A percentile compares a stretch with the other conserved stretches of the same genome.
Conservation (phyloP, 768 basidiomycete species). For the Phlebiopsis gigantea region DNA sequence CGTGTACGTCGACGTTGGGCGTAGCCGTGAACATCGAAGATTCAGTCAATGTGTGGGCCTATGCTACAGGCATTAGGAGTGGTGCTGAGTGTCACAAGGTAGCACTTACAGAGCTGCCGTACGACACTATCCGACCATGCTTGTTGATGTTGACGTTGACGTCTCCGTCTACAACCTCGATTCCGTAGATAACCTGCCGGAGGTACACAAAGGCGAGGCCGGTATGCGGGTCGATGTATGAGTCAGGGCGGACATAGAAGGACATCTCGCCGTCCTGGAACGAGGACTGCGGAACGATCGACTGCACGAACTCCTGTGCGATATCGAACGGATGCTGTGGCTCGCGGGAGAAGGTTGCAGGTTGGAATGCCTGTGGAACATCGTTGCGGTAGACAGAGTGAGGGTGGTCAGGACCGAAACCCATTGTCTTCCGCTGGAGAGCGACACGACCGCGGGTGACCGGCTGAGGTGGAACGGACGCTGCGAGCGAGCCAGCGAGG, state of each 20-base stretch:
- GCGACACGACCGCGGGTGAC: neutral
- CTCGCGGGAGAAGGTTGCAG: slow-evolving; percentile 17
- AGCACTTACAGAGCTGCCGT: slow-evolving; percentile 77
- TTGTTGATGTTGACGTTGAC: slow-evolving; percentile 85
- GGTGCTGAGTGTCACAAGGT: neutral
- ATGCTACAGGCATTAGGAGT: neutral
- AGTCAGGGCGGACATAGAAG: slow-evolving; percentile 71
- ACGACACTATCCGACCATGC: slow-evolving; percentile 77
- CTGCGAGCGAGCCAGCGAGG: slow-evolving; percentile 53
- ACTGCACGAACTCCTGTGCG: slow-evolving; percentile 57
- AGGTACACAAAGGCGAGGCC: slow-evolving; percentile 90
- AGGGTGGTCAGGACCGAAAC: slow-evolving; percentile 78
- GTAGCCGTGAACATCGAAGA: neutral
- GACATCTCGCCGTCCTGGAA: slow-evolving; percentile 26
- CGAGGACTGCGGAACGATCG: slow-evolving; percentile 26
- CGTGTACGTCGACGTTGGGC: slow-evolving; percentile 33
- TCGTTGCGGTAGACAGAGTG: slow-evolving; percentile 62
- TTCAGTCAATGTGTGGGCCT: neutral
- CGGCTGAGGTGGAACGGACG: slow-evolving; percentile 16
- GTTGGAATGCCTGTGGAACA: slow-evolving; percentile 29
- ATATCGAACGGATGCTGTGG: slow-evolving; percentile 51
- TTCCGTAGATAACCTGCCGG: slow-evolving; percentile 76
- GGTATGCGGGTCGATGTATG: slow-evolving; percentile 81
- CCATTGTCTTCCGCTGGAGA: slow-evolving; percentile 74
- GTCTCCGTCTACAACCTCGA: slow-evolving; percentile 88